A percentile compares a stretch with the other conserved stretches of the same genome.
Conservation (phyloP, 176 grass and related monocot genomes). For the Carex cristatella region DNA sequence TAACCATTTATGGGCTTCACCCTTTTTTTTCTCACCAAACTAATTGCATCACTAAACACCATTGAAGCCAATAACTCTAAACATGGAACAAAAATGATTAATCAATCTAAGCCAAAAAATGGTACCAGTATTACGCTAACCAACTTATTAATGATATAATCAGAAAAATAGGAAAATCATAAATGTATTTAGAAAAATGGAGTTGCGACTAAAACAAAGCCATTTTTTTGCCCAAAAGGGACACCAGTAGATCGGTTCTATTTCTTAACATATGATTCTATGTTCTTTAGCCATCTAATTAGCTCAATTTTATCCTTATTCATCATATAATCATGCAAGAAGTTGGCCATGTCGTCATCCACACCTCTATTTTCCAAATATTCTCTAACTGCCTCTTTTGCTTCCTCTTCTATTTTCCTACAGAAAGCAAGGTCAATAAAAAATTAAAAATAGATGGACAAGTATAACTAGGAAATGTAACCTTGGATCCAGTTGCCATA, state of each 20-base stretch:
- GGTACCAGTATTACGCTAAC: background rate
- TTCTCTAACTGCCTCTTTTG: constrained; percentile 35
- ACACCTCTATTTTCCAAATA: constrained; percentile 70
- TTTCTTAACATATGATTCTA: constrained; percentile 60
- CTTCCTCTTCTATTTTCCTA: constrained; percentile 46
- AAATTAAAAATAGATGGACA: background rate
- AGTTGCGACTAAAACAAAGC: background rate
- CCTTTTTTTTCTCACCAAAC: background rate
- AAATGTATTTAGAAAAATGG: background rate
- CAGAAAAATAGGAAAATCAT: background rate
- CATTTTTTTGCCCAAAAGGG: background rate
- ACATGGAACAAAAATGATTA: background rate
- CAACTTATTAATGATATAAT: background rate
- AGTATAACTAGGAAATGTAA: background rate
- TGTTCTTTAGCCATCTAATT: constrained; percentile 65
- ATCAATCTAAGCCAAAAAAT: background rate
- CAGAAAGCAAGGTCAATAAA: background rate
- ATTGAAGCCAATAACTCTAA: background rate
- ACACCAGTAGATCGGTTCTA: constrained; percentile 17
- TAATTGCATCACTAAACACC: background rate
- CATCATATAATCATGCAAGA: constrained; percentile 73
- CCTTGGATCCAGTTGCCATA: background rate
- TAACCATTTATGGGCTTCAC: no score
- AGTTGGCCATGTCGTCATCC: constrained; percentile 53
- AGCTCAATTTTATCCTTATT: constrained; percentile 83